These are phyloP conservation scores for Hericium alpestre DNA, from an alignment of 768 basidiomycete species.

Conservation along the genomic window DNA sequence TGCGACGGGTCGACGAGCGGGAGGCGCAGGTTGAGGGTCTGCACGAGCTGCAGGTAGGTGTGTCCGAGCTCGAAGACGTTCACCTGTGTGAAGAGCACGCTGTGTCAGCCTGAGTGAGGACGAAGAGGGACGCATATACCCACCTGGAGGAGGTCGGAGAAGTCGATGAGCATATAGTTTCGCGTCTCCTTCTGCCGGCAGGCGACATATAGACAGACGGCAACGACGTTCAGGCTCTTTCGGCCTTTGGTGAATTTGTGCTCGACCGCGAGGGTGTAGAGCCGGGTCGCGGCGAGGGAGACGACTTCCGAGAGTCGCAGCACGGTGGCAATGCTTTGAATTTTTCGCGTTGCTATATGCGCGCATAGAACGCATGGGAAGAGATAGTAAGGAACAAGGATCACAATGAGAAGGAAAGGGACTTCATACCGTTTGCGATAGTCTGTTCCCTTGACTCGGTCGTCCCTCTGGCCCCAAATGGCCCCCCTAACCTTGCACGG, in stretches of 20 bases:
- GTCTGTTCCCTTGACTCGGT: constrained; percentile 85
- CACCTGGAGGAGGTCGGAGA: constrained; percentile 90
- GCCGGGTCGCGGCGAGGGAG: constrained; percentile 67
- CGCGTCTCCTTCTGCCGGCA: constrained; percentile 85
- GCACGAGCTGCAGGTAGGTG: constrained; percentile 90
- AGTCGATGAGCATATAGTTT: constrained; percentile 97
- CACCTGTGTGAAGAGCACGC: constrained; percentile 44
- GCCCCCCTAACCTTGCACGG: constrained; percentile 72
- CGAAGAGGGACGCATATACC: constrained; percentile 3
- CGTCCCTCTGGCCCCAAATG: constrained; percentile 69
- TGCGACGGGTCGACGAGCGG: constrained; percentile 93
- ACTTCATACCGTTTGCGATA: constrained; percentile 68
- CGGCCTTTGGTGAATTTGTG: constrained; percentile 92
- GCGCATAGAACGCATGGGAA: background rate
- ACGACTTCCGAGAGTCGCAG: constrained; percentile 74
- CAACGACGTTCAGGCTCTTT: constrained; percentile 85
- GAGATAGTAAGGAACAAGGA: background rate
- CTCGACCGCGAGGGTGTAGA: constrained; percentile 89
- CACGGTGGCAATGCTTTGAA: constrained; percentile 71
- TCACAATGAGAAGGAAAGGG: background rate
- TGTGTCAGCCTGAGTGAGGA: background rate
- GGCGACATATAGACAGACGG: constrained; percentile 90
- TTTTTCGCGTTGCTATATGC: constrained; percentile 65
- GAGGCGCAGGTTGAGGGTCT: constrained; percentile 71
- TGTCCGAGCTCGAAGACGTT: constrained; percentile 97